Conservation (phyloP, 345 rosid species). For the Populus tremula region DNA sequence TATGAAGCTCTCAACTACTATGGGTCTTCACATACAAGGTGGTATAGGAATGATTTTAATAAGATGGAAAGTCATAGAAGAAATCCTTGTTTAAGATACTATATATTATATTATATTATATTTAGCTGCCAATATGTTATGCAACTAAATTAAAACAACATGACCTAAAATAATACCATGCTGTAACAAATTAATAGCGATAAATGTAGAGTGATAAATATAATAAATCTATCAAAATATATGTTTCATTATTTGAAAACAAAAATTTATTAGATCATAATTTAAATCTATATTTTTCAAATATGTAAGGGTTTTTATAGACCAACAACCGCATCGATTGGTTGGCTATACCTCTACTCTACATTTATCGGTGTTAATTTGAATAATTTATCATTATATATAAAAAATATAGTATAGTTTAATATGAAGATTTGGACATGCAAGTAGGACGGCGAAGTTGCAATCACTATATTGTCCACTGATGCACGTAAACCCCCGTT, state of each 20-base stretch:
- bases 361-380: no score
- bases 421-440: conserved; percentile 11
- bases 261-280: background rate
- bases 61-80: conserved; percentile 48
- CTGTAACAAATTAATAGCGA: no score
- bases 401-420: background rate
- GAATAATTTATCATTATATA: no score
- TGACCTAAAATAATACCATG: background rate
- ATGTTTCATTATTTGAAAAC: background rate
- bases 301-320: no score
- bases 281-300: no score
- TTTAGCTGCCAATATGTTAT: conserved; percentile 16
- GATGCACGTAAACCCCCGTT: conserved; percentile 27
- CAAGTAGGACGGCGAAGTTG: conserved; percentile 30
- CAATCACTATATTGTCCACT: conserved; percentile 3
- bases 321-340: no score
- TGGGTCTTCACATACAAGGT: conserved; percentile 67
- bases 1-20: conserved; percentile 81
- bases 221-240: background rate
- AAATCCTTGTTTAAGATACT: conserved; percentile 44
- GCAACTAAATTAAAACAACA: conserved; percentile 9
- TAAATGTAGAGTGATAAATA: background rate
- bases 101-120: background rate
- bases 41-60: conserved; percentile 33
- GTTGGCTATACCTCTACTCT: no score